A percentile compares a stretch with the other conserved stretches of the same genome.
Conservation (phyloP, 2,329 filamentous ascomycete species). For the Tolypocladium cylindrosporum region DNA sequence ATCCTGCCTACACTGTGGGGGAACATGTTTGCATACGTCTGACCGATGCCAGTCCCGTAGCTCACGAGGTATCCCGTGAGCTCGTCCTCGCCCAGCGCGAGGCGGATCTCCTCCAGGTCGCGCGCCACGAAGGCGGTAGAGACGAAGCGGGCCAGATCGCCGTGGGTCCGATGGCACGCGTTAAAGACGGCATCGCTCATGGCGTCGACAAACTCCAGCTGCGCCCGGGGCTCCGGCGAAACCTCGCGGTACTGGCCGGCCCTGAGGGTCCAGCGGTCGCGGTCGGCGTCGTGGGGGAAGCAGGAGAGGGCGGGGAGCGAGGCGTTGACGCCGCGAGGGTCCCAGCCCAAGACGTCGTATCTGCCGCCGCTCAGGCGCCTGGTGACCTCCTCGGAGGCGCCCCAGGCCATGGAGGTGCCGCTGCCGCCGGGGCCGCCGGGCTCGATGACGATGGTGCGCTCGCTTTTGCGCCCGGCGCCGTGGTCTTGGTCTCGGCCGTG, state of each 20-base stretch:
- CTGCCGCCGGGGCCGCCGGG: slow-evolving; percentile 41
- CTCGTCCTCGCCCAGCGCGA: slow-evolving; percentile 32
- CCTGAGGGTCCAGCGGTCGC: slow-evolving; percentile 35
- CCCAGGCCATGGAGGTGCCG: slow-evolving; percentile 32
- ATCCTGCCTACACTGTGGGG: slow-evolving; percentile 36
- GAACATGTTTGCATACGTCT: slow-evolving; percentile 42
- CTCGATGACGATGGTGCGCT: slow-evolving; percentile 37
- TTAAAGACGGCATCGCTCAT: slow-evolving; percentile 33
- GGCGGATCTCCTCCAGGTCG: slow-evolving; percentile 38
- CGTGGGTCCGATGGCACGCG: slow-evolving; percentile 31
- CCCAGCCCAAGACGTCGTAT: slow-evolving; percentile 42
- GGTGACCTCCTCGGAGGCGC: slow-evolving; percentile 23
- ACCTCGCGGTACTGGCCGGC: slow-evolving; percentile 27
- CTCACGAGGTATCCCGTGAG: slow-evolving; percentile 39
- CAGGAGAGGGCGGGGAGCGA: slow-evolving; percentile 35
- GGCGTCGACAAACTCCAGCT: slow-evolving; percentile 34
- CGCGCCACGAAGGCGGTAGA: slow-evolving; percentile 35
- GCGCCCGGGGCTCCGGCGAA: slow-evolving; percentile 19
- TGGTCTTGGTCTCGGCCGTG: neutral
- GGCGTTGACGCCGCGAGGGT: slow-evolving; percentile 41
- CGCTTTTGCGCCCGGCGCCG: slow-evolving; percentile 24
- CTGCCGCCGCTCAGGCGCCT: slow-evolving; percentile 29
- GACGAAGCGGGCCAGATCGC: slow-evolving; percentile 36
- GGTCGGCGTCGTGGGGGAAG: slow-evolving; percentile 33
- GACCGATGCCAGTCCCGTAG: slow-evolving; percentile 42